Evolutionary conservation across 2,329 filamentous ascomycete genomes (phyloP).

Genomic region (Hypoxylon sp.): DNA sequence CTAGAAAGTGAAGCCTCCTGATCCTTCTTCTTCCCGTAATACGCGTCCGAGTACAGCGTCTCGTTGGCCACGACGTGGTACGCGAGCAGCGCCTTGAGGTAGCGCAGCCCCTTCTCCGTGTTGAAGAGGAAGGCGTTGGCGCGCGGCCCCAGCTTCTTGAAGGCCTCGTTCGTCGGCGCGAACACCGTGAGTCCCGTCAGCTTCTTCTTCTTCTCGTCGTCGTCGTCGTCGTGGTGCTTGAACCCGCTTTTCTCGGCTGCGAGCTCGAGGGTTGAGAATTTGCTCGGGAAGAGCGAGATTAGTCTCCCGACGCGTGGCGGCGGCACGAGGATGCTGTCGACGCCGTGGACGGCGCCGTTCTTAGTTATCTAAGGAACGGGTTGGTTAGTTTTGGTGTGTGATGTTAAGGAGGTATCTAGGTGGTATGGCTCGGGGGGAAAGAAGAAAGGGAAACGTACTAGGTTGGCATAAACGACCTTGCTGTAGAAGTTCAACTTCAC

Average conservation of each 20-base stretch:
- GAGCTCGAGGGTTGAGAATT: constrained; percentile 84
- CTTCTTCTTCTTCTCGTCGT: constrained; percentile 59
- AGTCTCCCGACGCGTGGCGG: constrained; percentile 72
- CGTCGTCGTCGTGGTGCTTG: constrained; percentile 51
- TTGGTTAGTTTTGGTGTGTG: constrained; percentile 14
- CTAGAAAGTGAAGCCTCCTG: constrained; percentile 47
- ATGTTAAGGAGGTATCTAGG: neutral
- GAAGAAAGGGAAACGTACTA: constrained; percentile 65
- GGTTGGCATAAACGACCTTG: constrained; percentile 77
- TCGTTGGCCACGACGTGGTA: constrained; percentile 56
- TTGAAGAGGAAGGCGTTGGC: constrained; percentile 90
- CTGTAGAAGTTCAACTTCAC: constrained; percentile 83
- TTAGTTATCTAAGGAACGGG: constrained; percentile 69
- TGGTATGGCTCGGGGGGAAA: neutral
- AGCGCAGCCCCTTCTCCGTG: constrained; percentile 79
- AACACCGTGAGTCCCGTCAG: constrained; percentile 82
- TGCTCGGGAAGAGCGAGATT: constrained; percentile 76
- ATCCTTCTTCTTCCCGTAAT: constrained; percentile 67
- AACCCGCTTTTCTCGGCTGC: constrained; percentile 83
- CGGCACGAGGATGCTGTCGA: constrained; percentile 82
- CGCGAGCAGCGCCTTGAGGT: constrained; percentile 76
- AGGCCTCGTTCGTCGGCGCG: constrained; percentile 86
- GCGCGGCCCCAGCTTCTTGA: constrained; percentile 77
- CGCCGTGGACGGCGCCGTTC: constrained; percentile 85
- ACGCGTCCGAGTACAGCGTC: constrained; percentile 81